Evolutionary conservation across 2,329 filamentous ascomycete genomes (phyloP).

Genomic region (Fusarium mexicanum): DNA sequence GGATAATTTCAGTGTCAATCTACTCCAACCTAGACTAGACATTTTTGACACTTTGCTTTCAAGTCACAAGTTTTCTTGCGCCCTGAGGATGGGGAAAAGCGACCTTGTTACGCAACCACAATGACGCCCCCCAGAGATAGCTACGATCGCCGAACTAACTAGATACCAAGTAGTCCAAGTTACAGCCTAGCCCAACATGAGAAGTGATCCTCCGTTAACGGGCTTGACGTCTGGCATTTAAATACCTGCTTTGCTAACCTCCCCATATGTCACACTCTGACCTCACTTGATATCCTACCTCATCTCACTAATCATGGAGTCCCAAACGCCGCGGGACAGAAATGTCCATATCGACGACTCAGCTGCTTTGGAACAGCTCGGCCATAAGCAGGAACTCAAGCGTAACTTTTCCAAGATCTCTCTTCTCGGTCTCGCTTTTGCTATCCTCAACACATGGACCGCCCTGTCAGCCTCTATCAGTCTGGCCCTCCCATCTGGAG

Average conservation of each 20-base stretch:
- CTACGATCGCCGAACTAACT: slow-evolving; percentile 9
- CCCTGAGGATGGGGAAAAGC: neutral
- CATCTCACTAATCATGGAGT: slow-evolving; percentile 30
- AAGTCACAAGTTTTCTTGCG: neutral
- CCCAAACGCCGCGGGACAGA: slow-evolving; percentile 27
- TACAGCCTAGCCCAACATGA: slow-evolving; percentile 23
- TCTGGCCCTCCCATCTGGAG: slow-evolving; percentile 72
- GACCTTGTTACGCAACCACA: slow-evolving; percentile 36
- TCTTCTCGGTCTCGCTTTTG: slow-evolving; percentile 60
- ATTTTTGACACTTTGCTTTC: neutral
- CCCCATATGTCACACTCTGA: neutral
- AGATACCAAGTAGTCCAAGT: slow-evolving; percentile 10
- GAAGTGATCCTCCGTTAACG: slow-evolving; percentile 26
- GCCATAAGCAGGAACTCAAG: slow-evolving; percentile 60
- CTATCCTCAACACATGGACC: slow-evolving; percentile 62
- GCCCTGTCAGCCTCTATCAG: slow-evolving; percentile 59
- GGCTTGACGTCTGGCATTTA: neutral
- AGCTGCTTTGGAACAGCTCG: slow-evolving; percentile 54
- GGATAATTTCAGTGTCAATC: accelerated
- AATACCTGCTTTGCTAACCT: slow-evolving; percentile 2
- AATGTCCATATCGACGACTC: slow-evolving; percentile 46
- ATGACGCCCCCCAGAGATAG: slow-evolving; percentile 15
- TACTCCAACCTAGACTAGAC: accelerated
- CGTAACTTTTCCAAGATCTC: slow-evolving; percentile 61
- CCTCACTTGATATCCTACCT: neutral